Evolutionary conservation across 805 yeast species (phyloP), one percentile per base, ranked within the genome.

Genomic region (Alloascoidea hylecoeti): DNA sequence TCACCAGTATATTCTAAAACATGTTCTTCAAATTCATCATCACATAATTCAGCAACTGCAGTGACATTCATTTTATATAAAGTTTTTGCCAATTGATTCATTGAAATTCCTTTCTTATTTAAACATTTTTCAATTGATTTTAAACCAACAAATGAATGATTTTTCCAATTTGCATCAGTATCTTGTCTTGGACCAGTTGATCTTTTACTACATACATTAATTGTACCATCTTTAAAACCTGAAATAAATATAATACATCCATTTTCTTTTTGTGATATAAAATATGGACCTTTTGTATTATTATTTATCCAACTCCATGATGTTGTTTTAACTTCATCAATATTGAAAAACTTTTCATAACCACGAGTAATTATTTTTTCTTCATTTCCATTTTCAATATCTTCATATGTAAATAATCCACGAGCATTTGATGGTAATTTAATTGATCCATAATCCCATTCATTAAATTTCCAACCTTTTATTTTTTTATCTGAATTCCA

Each of bases 11-110:
- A 92, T 41, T 77, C 78, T 36, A 92, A 62, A 4, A 92, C 82
- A 53, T 92, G 99, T 54, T 92, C 97, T 53, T 92, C 98, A 55
- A 92, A 92, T 0, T 56, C 57, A 49, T 92, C 98, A 52, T 92
- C 96, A 55, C 99, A 92, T 27, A 72, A 68, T 56, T 92, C 99
- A 0, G 88, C 86, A 1, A 86, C 95, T 0, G 95, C 95, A 1
- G 99, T 92, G 23, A 73, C 49, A 39, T 75, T 70, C 44, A 63
- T 46, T 1, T 55, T 47, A 46, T 66, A 67, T 4, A 92, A 59
- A 1, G 56, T 54, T 28, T 49, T 47, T 0, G 84, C 96, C 33
- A 92, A 67, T 0, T 71, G 70, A 9, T 48, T 45, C 2, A 64
- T 43, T 2, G 68, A 51, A 1, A 42, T 43, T n/a, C 36, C 36